phyloP scores from a whole-genome alignment of 208 protist genomes.

The Sergeia podlipaevii region DNA sequence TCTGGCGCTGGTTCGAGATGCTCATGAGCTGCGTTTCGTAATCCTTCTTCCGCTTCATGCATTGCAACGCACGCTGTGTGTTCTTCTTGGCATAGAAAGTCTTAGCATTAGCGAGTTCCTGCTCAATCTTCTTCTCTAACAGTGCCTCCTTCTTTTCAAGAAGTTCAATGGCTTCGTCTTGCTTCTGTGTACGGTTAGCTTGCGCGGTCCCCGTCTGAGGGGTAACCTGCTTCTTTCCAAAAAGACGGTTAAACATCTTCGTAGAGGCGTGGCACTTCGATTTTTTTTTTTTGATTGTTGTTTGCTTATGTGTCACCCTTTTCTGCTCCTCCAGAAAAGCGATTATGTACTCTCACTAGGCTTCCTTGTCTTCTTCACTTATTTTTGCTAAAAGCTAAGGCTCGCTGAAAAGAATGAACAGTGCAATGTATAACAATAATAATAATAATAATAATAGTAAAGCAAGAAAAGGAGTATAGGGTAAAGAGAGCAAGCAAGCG shows the following conservation, averaged over 20 bases:
- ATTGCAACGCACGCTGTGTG: conserved; percentile 74
- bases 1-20: conserved; percentile 64
- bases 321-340: not conserved
- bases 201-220: conserved; percentile 16
- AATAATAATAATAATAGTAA: too few relatives aligned
- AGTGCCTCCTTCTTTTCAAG: conserved; percentile 83
- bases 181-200: conserved; percentile 62
- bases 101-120: conserved; percentile 80
- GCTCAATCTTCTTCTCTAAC: conserved; percentile 84
- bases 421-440: not conserved
- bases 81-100: conserved; percentile 84
- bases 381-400: not conserved
- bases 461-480: too few relatives aligned
- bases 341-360: not conserved
- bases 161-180: conserved; percentile 72
- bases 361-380: too few relatives aligned
- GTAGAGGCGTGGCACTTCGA: not conserved
- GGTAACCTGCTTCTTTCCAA: conserved; percentile 68
- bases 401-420: not conserved
- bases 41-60: conserved; percentile 91
- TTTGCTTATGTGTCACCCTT: not conserved
- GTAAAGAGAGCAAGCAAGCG: too few relatives aligned
- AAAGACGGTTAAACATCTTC: conserved; percentile 72
- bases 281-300: conserved; percentile 4
- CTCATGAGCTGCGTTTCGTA: conserved; percentile 81